Evolutionary conservation across 2,329 filamentous ascomycete species (phyloP), one percentile per base, ranked within the genome.

Genomic region (Hypoxylon sp.): DNA sequence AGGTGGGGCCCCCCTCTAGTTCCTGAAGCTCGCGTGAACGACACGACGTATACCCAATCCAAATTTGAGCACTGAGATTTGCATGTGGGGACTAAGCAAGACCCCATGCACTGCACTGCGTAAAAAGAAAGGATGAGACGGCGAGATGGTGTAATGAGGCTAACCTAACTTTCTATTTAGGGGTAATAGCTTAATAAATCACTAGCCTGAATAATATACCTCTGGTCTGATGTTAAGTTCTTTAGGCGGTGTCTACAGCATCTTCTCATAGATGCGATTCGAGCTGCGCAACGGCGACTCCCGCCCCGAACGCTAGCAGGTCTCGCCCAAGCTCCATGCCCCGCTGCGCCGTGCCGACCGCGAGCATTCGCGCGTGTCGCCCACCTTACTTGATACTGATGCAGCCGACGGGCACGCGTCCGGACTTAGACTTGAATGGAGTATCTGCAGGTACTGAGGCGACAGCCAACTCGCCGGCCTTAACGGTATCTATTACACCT

Each of bases 191-290:
- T n/a, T n/a, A n/a, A n/a, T n/a, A n/a, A n/a, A n/a, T n/a, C n/a
- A n/a, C n/a, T n/a, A n/a, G n/a, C n/a, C n/a, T n/a, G n/a, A n/a
- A n/a, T n/a, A n/a, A n/a, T n/a, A n/a, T n/a, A n/a, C 24, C 24
- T 26, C 24, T 26, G 24, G 7, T 26, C 4, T 7, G 7, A 26
- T n/a, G 24, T 26, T 26, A 26, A 26, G 24, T 4, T 26, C 4
- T 26, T 26, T 26, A 26, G 7, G 24, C 4, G 24, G 7, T 26
- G 24, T 17, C 34, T 15, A 39, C 26, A 39, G 48, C 19, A 75
- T 55, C 68, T 74, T 75, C 67, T 75, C 70, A 22, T 69, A 69
- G 13, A 72, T 49, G 17, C 68, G 71, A 28, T 68, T 75, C 71
- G 10, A 76, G 59, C 17, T 69, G 70, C 53, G 68, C 54, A 13